Conservation (phyloP, 306 rosid genomes). For the Lupinus albus region DNA sequence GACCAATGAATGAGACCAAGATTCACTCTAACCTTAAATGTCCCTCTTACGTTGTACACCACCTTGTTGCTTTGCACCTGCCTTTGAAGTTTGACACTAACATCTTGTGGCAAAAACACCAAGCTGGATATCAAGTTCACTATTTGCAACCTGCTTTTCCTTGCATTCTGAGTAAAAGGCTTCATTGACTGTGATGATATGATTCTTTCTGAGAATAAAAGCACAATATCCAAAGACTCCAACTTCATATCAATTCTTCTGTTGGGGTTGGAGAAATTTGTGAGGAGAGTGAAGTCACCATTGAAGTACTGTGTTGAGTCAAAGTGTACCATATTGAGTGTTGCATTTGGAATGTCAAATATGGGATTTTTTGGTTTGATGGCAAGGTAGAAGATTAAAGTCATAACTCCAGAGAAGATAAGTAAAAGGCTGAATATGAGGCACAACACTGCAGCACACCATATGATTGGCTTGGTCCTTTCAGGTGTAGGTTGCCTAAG, state of each 20-base stretch:
- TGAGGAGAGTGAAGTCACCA: slow-evolving; percentile 72
- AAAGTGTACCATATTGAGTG: slow-evolving; percentile 71
- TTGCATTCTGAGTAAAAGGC: slow-evolving; percentile 64
- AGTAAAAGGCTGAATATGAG: slow-evolving; percentile 75
- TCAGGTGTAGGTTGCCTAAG: slow-evolving; percentile 49
- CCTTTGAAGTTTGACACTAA: slow-evolving; percentile 64
- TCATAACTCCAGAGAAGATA: slow-evolving; percentile 80
- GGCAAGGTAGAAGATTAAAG: slow-evolving; percentile 63
- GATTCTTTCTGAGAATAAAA: slow-evolving; percentile 72
- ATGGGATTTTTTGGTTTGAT: slow-evolving; percentile 67
- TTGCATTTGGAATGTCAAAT: slow-evolving; percentile 79
- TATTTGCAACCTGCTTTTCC: slow-evolving; percentile 62
- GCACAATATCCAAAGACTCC: slow-evolving; percentile 60
- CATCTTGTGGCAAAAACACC: slow-evolving; percentile 79
- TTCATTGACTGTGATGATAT: slow-evolving; percentile 64
- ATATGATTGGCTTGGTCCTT: slow-evolving; percentile 72
- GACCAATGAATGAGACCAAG: slow-evolving; percentile 66
- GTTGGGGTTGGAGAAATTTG: slow-evolving; percentile 90
- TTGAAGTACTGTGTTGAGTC: slow-evolving; percentile 78
- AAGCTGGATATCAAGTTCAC: slow-evolving; percentile 74
- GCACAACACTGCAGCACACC: slow-evolving; percentile 75
- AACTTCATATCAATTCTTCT: slow-evolving; percentile 60
- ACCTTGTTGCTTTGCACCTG: slow-evolving; percentile 71
- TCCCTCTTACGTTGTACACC: slow-evolving; percentile 66
- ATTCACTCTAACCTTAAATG: slow-evolving; percentile 65